Conservation (phyloP, 768 basidiomycete genomes). For the Lentinula aciculospora region DNA sequence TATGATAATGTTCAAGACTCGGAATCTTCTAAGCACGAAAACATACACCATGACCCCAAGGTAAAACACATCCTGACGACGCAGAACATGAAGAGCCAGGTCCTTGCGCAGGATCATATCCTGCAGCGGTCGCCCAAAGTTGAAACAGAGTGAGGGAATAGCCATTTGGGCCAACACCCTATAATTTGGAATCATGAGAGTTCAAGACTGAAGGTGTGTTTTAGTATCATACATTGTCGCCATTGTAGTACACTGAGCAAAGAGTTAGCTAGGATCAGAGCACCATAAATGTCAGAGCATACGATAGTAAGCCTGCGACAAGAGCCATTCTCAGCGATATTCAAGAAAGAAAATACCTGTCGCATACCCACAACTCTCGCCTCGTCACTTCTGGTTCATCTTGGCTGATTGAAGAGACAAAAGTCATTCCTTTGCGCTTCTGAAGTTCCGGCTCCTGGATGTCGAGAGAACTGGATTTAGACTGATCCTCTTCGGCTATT, state of each 20-base stretch:
- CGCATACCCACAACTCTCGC: constrained; percentile 77
- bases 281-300: neutral
- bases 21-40: neutral
- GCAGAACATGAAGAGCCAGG: constrained; percentile 63
- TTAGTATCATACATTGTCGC: constrained; percentile 54
- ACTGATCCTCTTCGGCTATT: constrained; percentile 1
- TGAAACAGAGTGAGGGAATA: constrained; percentile 77
- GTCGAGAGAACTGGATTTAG: constrained; percentile 7
- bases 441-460: neutral
- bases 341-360: constrained; percentile 17
- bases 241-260: constrained; percentile 69
- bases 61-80: constrained; percentile 72
- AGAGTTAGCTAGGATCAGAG: neutral
- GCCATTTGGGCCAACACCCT: constrained; percentile 66
- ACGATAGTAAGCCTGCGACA: neutral
- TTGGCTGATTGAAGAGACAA: constrained; percentile 34
- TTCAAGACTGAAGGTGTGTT: neutral
- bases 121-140: constrained; percentile 62
- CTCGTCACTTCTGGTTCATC: constrained; percentile 69
- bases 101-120: constrained; percentile 65
- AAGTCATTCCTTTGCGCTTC: constrained; percentile 16
- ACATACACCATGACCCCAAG: constrained; percentile 45
- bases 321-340: neutral
- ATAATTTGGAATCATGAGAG: neutral
- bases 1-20: neutral